Percentiles rank a stretch among this genome's conserved stretches.
Conservation (phyloP, 2,329 filamentous ascomycete species). For the Juglanconis oblonga region DNA sequence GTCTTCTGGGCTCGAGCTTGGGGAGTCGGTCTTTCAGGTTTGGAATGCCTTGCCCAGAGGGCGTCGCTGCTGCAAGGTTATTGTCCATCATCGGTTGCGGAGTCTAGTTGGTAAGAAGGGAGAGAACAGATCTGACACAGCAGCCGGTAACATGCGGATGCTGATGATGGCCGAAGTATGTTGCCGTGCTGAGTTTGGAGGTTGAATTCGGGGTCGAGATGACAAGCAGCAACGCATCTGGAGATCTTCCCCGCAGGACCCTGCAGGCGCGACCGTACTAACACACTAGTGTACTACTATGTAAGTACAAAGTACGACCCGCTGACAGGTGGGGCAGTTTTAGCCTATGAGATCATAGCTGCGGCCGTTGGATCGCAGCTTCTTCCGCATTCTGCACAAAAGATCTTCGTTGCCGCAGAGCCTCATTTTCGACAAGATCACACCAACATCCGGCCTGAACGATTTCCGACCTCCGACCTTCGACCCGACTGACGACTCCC, state of each 20-base stretch:
- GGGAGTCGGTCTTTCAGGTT: conserved; percentile 59
- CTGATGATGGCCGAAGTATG: no score
- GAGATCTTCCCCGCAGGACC: background rate
- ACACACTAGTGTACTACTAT: no score
- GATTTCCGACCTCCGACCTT: background rate
- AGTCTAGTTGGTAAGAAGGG: background rate
- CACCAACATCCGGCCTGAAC: background rate
- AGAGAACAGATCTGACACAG: no score
- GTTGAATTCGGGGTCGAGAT: background rate
- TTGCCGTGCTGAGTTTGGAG: no score
- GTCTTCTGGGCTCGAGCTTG: conserved; percentile 64
- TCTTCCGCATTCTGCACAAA: background rate
- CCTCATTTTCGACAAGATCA: background rate
- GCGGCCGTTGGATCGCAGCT: background rate
- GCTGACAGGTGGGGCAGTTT: conserved; percentile 6
- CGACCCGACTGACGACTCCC: background rate
- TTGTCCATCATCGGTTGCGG: background rate
- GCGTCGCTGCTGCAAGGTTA: background rate
- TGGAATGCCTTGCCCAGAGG: conserved; percentile 31
- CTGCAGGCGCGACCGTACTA: background rate
- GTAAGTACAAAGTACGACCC: background rate
- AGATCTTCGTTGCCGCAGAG: conserved; percentile 11
- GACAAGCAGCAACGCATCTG: background rate
- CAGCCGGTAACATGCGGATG: no score
- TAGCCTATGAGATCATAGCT: conserved; percentile 16